Conservation (phyloP, 192 early-diverging fungal genomes). For the Rhizoclosmatium sp. region DNA sequence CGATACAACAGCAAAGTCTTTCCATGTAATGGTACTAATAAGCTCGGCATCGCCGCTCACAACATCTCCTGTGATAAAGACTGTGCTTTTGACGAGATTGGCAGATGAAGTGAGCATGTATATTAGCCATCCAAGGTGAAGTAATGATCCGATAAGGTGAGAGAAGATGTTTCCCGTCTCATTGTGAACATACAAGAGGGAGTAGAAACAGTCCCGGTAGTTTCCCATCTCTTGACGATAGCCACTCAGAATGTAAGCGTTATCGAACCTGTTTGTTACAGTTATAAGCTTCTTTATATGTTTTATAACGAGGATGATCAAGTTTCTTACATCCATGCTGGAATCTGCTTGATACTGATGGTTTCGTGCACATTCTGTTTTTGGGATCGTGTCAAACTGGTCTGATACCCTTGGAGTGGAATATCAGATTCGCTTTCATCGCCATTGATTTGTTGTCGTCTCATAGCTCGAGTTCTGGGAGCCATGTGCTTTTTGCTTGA, state of each 20-base stretch:
- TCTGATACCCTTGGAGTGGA: not conserved
- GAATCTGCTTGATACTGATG: slow-evolving; percentile 16
- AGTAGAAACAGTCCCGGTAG: slow-evolving; percentile 76
- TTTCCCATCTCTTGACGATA: slow-evolving; percentile 86
- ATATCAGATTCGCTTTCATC: not conserved
- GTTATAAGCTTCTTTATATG: not conserved
- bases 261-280: slow-evolving; percentile 57
- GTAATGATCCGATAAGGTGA: slow-evolving; percentile 75
- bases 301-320: not conserved
- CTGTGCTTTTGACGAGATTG: not conserved
- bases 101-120: slow-evolving; percentile 15
- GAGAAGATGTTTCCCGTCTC: slow-evolving; percentile 90
- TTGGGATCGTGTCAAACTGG: not conserved
- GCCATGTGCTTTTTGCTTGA: not conserved
- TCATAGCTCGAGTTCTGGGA: not conserved
- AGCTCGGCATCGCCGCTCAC: not conserved
- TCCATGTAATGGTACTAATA: slow-evolving; percentile 44
- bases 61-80: not conserved
- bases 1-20: slow-evolving; percentile 75
- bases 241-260: slow-evolving; percentile 77
- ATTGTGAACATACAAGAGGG: slow-evolving; percentile 89
- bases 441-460: not conserved
- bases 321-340: slow-evolving; percentile 8
- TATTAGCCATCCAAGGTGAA: slow-evolving; percentile 54
- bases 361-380: slow-evolving; percentile 7